These are phyloP conservation scores for Diaporthe sp. DNA, from an alignment of 2,329 filamentous ascomycete species.

Conservation along the genomic window DNA sequence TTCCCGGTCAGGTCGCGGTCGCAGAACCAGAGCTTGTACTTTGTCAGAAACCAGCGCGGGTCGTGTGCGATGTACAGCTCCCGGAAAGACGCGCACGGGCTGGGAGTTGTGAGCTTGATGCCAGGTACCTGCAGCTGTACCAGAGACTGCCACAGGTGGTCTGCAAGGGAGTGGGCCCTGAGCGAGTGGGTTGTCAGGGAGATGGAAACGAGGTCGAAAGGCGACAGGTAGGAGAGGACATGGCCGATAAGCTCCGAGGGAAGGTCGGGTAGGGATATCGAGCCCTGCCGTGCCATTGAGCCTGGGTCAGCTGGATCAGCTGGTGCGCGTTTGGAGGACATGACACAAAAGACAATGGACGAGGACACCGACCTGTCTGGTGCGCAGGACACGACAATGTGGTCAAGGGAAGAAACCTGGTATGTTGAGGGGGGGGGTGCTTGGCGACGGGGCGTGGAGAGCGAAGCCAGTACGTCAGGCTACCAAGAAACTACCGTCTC, in stretches of 20 bases:
- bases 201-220: conserved; percentile 70
- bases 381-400: no score
- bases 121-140: conserved; percentile 76
- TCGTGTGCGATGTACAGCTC: conserved; percentile 80
- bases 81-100: conserved; percentile 72
- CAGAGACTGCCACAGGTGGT: conserved; percentile 77
- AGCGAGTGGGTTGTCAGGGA: conserved; percentile 72
- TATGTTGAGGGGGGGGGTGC: no score
- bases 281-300: not conserved
- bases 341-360: not conserved
- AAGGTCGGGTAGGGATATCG: conserved; percentile 60
- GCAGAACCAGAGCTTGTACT: conserved; percentile 86
- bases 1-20: conserved; percentile 80
- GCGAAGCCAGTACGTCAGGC: no score
- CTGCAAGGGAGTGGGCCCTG: conserved; percentile 67
- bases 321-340: no score
- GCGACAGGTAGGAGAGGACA: conserved; percentile 75
- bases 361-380: no score
- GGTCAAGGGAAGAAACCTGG: no score
- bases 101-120: conserved; percentile 60
- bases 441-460: no score
- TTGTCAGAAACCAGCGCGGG: conserved; percentile 85
- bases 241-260: conserved; percentile 80
- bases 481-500: no score
- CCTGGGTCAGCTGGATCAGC: no score